A percentile compares a stretch with the other conserved stretches of the same genome.
Evolutionary conservation across 2,329 filamentous ascomycete genomes (phyloP).

Genomic region (Achaetomium macrosporum): DNA sequence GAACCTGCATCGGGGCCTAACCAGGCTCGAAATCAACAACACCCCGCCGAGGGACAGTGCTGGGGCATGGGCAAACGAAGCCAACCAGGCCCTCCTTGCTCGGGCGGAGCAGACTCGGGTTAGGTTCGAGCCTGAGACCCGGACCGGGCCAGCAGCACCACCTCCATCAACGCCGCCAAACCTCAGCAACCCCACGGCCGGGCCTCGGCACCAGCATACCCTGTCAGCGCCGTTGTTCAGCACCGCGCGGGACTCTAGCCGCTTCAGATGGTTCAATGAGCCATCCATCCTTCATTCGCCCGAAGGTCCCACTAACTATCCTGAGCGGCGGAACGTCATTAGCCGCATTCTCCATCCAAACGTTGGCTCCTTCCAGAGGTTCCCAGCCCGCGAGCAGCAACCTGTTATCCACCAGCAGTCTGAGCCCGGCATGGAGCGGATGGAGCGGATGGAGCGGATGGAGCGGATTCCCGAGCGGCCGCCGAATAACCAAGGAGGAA

Average conservation of each 20-base stretch:
- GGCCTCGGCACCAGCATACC: slow-evolving; percentile 47
- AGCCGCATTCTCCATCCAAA: slow-evolving; percentile 56
- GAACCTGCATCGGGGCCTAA: slow-evolving; percentile 60
- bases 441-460: slow-evolving; percentile 18
- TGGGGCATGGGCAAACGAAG: slow-evolving; percentile 52
- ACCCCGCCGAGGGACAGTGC: slow-evolving; percentile 48
- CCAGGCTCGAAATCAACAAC: slow-evolving; percentile 57
- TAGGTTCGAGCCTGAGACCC: slow-evolving; percentile 48
- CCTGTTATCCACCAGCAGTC: slow-evolving; percentile 26
- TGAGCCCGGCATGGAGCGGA: slow-evolving; percentile 14
- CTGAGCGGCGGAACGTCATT: slow-evolving; percentile 36
- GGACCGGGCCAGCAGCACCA: slow-evolving; percentile 26
- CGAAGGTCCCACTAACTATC: slow-evolving; percentile 32
- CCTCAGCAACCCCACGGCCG: slow-evolving; percentile 1
- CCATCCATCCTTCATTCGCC: slow-evolving; percentile 33
- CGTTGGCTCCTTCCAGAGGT: slow-evolving; percentile 45
- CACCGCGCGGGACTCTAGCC: slow-evolving; percentile 54
- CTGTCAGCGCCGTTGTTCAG: slow-evolving; percentile 52
- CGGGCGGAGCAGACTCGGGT: slow-evolving; percentile 51
- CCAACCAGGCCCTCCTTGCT: slow-evolving; percentile 48
- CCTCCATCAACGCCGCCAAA: slow-evolving; percentile 7
- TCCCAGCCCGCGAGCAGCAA: slow-evolving; percentile 37
- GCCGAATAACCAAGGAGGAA: slow-evolving; percentile 29
- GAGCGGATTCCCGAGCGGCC: slow-evolving; percentile 23
- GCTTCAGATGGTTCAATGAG: slow-evolving; percentile 67